A percentile compares a stretch with the other conserved stretches of the same genome.
phyloP scores from a whole-genome alignment of 371 early-diverging fungal genomes.

The Mortierella sp. region DNA sequence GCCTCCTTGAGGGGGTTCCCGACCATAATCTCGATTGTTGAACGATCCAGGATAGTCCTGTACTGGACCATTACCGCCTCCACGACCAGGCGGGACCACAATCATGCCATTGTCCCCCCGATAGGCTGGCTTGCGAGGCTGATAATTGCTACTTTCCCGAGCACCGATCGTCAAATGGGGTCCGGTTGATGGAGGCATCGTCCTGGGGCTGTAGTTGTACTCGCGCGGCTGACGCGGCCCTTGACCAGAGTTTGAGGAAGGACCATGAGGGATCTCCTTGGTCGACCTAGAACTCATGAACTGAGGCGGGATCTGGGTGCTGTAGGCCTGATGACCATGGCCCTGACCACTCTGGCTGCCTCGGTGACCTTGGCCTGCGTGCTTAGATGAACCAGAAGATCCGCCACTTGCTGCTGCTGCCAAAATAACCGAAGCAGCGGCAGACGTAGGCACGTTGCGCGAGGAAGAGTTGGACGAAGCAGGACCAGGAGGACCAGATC shows the following conservation, averaged over 20 bases:
- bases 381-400: conserved; percentile 23
- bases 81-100: conserved; percentile 16
- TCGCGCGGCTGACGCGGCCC: conserved; percentile 20
- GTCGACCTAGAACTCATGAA: conserved; percentile 31
- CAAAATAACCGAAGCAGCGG: conserved; percentile 9
- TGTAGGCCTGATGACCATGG: conserved; percentile 29
- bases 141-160: conserved; percentile 42
- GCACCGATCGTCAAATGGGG: conserved; percentile 32
- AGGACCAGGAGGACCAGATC: conserved; percentile 5
- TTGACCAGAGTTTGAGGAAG: neutral
- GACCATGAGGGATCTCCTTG: conserved; percentile 22
- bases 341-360: conserved; percentile 21
- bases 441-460: conserved; percentile 22
- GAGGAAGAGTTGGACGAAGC: conserved; percentile 17
- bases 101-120: conserved; percentile 27
- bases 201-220: conserved; percentile 13
- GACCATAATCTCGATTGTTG: conserved; percentile 22
- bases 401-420: conserved; percentile 26
- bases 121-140: conserved; percentile 28
- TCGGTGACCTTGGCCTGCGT: conserved; percentile 9
- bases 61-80: conserved; percentile 9
- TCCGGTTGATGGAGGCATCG: neutral
- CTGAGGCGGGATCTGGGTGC: conserved; percentile 31
- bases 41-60: neutral
- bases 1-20: conserved; percentile 16